These are phyloP conservation scores for Hondaea fermentalgiana DNA, from an alignment of 108 stramenopile species.

Conservation along the genomic window DNA sequence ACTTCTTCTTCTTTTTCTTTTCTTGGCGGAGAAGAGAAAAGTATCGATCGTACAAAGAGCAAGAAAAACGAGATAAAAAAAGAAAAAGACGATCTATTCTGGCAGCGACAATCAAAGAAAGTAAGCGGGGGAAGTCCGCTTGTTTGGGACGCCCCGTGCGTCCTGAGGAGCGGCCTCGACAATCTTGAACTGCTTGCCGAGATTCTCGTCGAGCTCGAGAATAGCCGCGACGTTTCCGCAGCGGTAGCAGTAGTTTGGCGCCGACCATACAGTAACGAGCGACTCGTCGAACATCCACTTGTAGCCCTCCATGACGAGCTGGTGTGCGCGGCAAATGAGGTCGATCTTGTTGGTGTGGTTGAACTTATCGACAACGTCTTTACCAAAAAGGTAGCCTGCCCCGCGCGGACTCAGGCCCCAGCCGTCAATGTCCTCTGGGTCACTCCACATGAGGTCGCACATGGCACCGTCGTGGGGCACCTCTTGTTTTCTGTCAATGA, in stretches of 20 bases:
- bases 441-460: constrained; percentile 98
- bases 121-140: constrained; percentile 91
- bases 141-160: constrained; percentile 79
- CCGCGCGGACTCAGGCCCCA: constrained; percentile 96
- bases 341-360: constrained; percentile 80
- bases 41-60: no score
- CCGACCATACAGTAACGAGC: constrained; percentile 96
- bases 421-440: constrained; percentile 91
- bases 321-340: constrained; percentile 92
- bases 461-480: constrained; percentile 98
- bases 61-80: neutral
- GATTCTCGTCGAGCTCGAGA: constrained; percentile 88
- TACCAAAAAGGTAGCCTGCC: constrained; percentile 94
- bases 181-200: constrained; percentile 77
- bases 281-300: constrained; percentile 83
- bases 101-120: constrained; percentile 63
- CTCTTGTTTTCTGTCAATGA: constrained; percentile 96
- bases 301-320: constrained; percentile 96
- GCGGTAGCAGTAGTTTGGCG: constrained; percentile 97
- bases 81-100: neutral
- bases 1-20: no score
- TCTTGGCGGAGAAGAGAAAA: no score
- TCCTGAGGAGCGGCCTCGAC: constrained; percentile 97
- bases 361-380: constrained; percentile 90
- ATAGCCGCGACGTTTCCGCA: constrained; percentile 95